Evolutionary conservation across 2,329 filamentous ascomycete genomes (phyloP).

Genomic region (Furcasterigmium sp.): DNA sequence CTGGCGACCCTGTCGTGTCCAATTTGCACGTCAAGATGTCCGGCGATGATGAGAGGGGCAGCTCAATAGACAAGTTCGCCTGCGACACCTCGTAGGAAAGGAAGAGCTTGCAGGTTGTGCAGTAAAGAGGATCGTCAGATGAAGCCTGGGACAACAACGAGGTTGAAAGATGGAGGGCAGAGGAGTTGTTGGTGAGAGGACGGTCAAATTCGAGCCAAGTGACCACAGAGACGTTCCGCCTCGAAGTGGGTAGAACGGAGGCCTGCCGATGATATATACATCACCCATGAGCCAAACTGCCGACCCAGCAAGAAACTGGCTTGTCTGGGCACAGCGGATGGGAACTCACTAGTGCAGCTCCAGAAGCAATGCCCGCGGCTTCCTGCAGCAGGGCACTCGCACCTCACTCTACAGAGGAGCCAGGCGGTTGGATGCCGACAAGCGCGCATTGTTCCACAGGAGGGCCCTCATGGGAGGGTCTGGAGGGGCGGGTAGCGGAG

Average conservation of each 20-base stretch:
- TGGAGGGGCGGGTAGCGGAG: neutral
- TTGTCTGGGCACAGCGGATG: neutral
- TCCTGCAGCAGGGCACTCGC: neutral
- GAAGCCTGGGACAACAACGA: no score
- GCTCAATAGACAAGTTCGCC: no score
- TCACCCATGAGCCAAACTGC: neutral
- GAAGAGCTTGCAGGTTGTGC: no score
- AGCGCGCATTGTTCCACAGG: slow-evolving; percentile 1
- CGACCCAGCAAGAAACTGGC: neutral
- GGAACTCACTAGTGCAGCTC: neutral
- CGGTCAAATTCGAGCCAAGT: no score
- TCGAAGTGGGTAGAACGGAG: neutral
- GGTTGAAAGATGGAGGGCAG: no score
- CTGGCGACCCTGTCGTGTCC: no score
- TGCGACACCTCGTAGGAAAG: no score
- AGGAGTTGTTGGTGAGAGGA: no score
- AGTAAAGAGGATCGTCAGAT: no score
- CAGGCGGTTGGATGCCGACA: neutral
- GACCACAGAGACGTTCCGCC: no score
- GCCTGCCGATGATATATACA: neutral
- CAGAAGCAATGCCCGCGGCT: neutral
- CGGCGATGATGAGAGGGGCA: no score
- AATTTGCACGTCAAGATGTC: no score
- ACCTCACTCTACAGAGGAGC: neutral
- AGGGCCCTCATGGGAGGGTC: neutral